A percentile compares a stretch with the other conserved stretches of the same genome.
Evolutionary conservation across 2,329 filamentous ascomycete species (phyloP).

Genomic region (Stylonectria norvegica): DNA sequence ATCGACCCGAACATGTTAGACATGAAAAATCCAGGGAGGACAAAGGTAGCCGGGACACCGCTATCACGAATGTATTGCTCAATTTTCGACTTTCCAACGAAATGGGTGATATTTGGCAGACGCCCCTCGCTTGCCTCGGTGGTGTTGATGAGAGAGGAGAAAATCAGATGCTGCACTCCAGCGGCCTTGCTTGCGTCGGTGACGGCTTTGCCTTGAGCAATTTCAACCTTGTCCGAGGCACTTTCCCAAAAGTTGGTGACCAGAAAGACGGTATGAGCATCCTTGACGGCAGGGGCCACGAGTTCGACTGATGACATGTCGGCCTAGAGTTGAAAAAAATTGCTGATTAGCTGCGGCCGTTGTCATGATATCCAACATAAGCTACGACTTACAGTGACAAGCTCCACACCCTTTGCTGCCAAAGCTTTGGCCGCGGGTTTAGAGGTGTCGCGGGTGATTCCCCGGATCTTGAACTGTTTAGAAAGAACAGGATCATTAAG

Average conservation of each 20-base stretch:
- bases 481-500: constrained; percentile 45
- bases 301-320: constrained; percentile 38
- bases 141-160: constrained; percentile 42
- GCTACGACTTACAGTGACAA: constrained; percentile 34
- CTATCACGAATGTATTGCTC: constrained; percentile 53
- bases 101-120: constrained; percentile 42
- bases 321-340: constrained; percentile 28
- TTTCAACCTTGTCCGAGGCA: constrained; percentile 33
- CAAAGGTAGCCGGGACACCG: constrained; percentile 49
- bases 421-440: constrained; percentile 40
- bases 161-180: constrained; percentile 45
- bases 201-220: constrained; percentile 43
- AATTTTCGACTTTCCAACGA: constrained; percentile 55
- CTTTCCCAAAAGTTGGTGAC: constrained; percentile 40
- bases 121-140: constrained; percentile 36
- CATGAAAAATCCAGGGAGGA: constrained; percentile 53
- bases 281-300: constrained; percentile 37
- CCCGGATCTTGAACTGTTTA: constrained; percentile 43
- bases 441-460: constrained; percentile 43
- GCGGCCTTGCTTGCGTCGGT: constrained; percentile 43
- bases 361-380: background rate
- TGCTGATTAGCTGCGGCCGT: background rate
- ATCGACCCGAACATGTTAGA: constrained; percentile 40
- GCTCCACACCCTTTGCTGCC: constrained; percentile 39
- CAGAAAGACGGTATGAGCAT: constrained; percentile 42